Evolutionary conservation across 208 protist species (phyloP).

Genomic region (Wallacemonas collosoma): DNA sequence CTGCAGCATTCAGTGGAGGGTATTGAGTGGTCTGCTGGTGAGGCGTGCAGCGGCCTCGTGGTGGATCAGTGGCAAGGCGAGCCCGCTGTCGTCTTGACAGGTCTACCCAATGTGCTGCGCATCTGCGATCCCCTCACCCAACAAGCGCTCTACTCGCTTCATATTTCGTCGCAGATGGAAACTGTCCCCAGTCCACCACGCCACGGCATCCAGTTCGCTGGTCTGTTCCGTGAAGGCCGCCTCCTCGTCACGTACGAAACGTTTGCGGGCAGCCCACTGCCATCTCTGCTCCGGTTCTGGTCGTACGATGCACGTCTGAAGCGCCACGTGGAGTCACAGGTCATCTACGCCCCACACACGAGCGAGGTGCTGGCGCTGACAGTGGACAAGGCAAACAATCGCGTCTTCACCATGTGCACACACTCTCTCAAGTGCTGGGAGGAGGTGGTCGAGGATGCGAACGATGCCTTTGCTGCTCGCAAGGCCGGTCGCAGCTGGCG

Average conservation of each 20-base stretch:
- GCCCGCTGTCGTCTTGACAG: constrained; percentile 75
- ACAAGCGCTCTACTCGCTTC: constrained; percentile 86
- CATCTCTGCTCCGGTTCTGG: constrained; percentile 82
- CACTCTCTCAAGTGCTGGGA: constrained; percentile 84
- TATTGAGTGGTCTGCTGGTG: constrained; percentile 79
- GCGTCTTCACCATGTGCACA: constrained; percentile 75
- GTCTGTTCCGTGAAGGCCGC: constrained; percentile 60
- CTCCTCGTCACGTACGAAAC: constrained; percentile 83
- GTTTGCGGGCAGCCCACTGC: constrained; percentile 61
- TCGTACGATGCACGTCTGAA: constrained; percentile 52
- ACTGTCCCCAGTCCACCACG: constrained; percentile 64
- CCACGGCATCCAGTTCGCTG: constrained; percentile 81
- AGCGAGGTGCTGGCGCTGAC: constrained; percentile 57
- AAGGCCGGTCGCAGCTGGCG: constrained; percentile 49
- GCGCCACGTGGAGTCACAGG: constrained; percentile 73
- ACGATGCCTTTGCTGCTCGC: constrained; percentile 34
- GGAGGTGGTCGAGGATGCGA: constrained; percentile 57
- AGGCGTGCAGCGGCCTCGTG: constrained; percentile 66
- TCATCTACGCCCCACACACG: constrained; percentile 75
- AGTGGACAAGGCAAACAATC: constrained; percentile 53
- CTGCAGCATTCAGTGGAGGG: constrained; percentile 65
- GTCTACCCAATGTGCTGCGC: constrained; percentile 79
- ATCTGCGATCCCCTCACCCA: constrained; percentile 86
- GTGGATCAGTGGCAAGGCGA: constrained; percentile 77
- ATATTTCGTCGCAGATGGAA: constrained; percentile 89